Percentiles rank a stretch among this genome's conserved stretches.
Evolutionary conservation across 306 rosid species (phyloP).

Genomic region (Vicia sativa): DNA sequence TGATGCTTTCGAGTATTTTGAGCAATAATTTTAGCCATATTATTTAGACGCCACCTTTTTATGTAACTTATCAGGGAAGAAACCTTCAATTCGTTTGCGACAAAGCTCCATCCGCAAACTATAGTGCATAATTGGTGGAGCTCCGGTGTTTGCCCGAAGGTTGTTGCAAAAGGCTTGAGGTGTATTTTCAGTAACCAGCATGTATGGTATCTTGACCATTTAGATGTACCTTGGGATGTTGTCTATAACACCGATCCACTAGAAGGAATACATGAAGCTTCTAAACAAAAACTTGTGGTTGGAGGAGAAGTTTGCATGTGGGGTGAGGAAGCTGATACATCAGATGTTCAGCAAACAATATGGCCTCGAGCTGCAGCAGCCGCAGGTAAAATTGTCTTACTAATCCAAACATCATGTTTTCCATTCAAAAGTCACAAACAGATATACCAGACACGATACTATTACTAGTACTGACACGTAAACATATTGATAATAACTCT

Average conservation of each 20-base stretch:
- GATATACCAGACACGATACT: too few relatives aligned
- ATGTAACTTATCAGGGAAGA: constrained; percentile 79
- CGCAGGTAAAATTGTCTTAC: constrained; percentile 63
- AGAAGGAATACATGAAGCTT: constrained; percentile 61
- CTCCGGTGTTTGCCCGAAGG: constrained; percentile 85
- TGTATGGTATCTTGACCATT: constrained; percentile 92
- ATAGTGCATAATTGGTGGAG: constrained; percentile 94
- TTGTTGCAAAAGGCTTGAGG: constrained; percentile 79
- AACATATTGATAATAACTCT: background rate
- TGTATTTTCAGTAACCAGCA: constrained; percentile 97
- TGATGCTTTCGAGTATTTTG: too few relatives aligned
- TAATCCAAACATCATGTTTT: background rate
- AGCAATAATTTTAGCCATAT: background rate
- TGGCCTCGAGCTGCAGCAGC: constrained; percentile 99
- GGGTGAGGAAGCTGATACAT: constrained; percentile 82
- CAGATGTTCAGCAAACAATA: constrained; percentile 85
- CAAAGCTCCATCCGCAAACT: constrained; percentile 78
- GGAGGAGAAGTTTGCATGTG: constrained; percentile 99
- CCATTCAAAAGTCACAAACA: background rate
- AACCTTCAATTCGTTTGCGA: constrained; percentile 75
- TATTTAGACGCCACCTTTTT: constrained; percentile 34
- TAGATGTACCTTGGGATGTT: constrained; percentile 81
- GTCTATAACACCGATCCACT: constrained; percentile 79
- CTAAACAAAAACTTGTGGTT: constrained; percentile 73
- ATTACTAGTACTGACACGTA: too few relatives aligned